These are phyloP conservation scores for Hypoxylon sp. DNA, from an alignment of 2,329 filamentous ascomycete species.

Conservation along the genomic window DNA sequence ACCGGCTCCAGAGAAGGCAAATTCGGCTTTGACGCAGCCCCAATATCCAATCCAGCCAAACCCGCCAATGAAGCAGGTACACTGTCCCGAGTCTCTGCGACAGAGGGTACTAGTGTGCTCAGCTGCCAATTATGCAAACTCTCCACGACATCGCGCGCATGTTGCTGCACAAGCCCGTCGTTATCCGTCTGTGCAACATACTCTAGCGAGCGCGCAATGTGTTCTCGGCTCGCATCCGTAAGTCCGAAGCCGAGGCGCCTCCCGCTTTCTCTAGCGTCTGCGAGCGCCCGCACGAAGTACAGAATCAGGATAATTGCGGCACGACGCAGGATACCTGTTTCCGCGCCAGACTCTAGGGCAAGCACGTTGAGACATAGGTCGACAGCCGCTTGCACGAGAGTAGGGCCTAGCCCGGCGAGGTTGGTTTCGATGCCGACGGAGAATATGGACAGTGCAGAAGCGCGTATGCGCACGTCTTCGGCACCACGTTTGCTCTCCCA, in stretches of 20 bases:
- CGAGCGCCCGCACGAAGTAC: constrained; percentile 72
- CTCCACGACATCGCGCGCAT: constrained; percentile 77
- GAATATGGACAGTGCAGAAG: constrained; percentile 78
- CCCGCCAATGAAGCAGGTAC: constrained; percentile 50
- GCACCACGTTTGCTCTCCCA: constrained; percentile 77
- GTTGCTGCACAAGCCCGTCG: constrained; percentile 77
- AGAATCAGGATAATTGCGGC: constrained; percentile 76
- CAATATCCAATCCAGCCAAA: constrained; percentile 59
- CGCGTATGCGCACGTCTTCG: constrained; percentile 79
- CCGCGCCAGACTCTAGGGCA: constrained; percentile 71
- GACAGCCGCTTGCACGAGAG: constrained; percentile 68
- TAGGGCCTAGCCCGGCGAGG: constrained; percentile 68
- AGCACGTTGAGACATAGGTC: constrained; percentile 76
- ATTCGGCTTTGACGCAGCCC: constrained; percentile 31
- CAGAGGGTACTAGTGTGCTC: constrained; percentile 63
- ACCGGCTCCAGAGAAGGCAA: constrained; percentile 44
- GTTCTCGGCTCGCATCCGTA: constrained; percentile 68
- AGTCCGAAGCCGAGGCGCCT: constrained; percentile 68
- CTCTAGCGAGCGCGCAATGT: constrained; percentile 72
- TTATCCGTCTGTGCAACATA: constrained; percentile 77
- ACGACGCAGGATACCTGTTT: constrained; percentile 75
- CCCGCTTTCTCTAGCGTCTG: constrained; percentile 64
- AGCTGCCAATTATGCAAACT: constrained; percentile 75
- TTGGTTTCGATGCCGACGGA: constrained; percentile 73
- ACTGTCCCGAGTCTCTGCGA: constrained; percentile 39